Percentiles rank a stretch among this genome's conserved stretches.
These are phyloP conservation scores for Bipolaris bicolor DNA, from an alignment of 2,329 filamentous ascomycete genomes.

Conservation along the genomic window DNA sequence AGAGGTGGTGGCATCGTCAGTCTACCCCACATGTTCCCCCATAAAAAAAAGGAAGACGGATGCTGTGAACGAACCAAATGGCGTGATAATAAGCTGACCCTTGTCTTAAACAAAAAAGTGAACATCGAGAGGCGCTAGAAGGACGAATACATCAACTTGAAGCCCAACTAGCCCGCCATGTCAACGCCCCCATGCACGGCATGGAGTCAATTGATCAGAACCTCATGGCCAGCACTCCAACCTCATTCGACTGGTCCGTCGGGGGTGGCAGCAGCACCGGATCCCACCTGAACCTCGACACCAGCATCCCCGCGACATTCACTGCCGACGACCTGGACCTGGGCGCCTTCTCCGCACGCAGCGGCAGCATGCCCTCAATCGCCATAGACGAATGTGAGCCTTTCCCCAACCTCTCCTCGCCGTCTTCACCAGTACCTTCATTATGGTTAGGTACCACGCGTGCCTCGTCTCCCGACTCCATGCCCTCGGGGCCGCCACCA, in stretches of 20 bases:
- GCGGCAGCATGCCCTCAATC: slow-evolving; percentile 42
- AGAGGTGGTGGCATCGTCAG: slow-evolving; percentile 47
- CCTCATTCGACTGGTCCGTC: slow-evolving; percentile 41
- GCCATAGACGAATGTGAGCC: slow-evolving; percentile 48
- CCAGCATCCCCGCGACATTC: slow-evolving; percentile 35
- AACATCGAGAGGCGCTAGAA: slow-evolving; percentile 46
- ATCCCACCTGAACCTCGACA: slow-evolving; percentile 35
- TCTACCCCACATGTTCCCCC: slow-evolving; percentile 6
- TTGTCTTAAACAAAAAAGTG: slow-evolving; percentile 25
- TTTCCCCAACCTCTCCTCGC: slow-evolving; percentile 35
- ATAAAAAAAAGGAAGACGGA: no score
- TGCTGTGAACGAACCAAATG: no score
- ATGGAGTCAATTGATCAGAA: slow-evolving; percentile 44
- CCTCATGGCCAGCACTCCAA: slow-evolving; percentile 33
- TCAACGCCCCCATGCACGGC: slow-evolving; percentile 45
- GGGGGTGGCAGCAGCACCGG: slow-evolving; percentile 25
- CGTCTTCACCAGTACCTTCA: slow-evolving; percentile 47
- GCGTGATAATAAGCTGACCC: slow-evolving; percentile 15
- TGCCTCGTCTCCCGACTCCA: slow-evolving; percentile 43
- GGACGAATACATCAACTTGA: slow-evolving; percentile 48
- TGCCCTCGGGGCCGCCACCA: slow-evolving; percentile 38
- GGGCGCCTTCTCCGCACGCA: slow-evolving; percentile 31
- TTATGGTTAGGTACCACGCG: slow-evolving; percentile 47
- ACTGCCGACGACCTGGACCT: slow-evolving; percentile 33
- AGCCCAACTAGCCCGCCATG: slow-evolving; percentile 44